Evolutionary conservation across 805 yeast species (phyloP).

Genomic region (Lipomyces mesembrius): DNA sequence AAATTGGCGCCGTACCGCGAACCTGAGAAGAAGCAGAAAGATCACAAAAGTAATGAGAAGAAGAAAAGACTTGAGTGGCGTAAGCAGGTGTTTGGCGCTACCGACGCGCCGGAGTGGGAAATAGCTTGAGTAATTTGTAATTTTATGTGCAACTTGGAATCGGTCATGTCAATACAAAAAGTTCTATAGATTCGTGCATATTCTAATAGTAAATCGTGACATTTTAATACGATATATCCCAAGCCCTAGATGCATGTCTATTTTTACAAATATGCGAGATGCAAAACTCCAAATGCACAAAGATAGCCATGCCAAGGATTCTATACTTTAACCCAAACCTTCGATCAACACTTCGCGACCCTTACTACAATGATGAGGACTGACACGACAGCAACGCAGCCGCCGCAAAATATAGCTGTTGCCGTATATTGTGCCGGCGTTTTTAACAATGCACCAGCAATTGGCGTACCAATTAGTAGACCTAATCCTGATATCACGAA

Average conservation of each 20-base stretch:
- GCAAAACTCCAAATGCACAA: neutral
- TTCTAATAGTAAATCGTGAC: neutral
- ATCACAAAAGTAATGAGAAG: slow-evolving; percentile 82
- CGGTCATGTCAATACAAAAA: no score
- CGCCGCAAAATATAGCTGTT: slow-evolving; percentile 25
- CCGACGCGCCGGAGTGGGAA: slow-evolving; percentile 48
- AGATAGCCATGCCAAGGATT: no score
- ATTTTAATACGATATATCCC: neutral
- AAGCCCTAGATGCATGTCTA: neutral
- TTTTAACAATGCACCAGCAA: slow-evolving; percentile 45
- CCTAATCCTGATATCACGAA: slow-evolving; percentile 62
- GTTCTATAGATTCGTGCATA: neutral
- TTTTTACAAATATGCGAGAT: neutral
- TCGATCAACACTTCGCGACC: slow-evolving; percentile 12
- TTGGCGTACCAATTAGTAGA: slow-evolving; percentile 43
- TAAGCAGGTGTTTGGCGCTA: slow-evolving; percentile 71
- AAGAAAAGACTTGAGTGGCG: slow-evolving; percentile 90
- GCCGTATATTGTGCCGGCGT: slow-evolving; percentile 17
- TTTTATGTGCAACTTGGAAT: neutral
- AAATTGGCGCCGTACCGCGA: slow-evolving; percentile 93
- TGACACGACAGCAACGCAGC: slow-evolving; percentile 15
- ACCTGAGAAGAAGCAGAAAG: slow-evolving; percentile 70
- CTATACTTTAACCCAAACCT: neutral
- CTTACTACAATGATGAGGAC: slow-evolving; percentile 14
- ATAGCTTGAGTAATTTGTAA: neutral